Evolutionary conservation across 441 rosid species (phyloP), one percentile per base, ranked within the genome.

Genomic region (Populus hybrid): DNA sequence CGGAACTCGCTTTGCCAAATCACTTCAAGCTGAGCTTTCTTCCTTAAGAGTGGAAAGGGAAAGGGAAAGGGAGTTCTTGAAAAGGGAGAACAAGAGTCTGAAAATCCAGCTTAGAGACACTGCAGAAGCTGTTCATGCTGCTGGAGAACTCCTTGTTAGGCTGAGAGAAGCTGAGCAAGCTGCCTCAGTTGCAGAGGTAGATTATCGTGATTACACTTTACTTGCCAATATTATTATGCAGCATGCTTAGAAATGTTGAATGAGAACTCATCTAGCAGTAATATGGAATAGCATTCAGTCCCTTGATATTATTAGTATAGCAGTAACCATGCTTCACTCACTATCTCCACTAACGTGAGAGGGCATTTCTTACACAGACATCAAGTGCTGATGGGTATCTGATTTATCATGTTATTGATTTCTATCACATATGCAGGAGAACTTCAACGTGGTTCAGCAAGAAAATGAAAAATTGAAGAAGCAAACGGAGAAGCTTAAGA

Each of bases 111-210:
- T 93, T 29, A 86, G 96, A 70, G 92, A 95, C 87, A 95, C 97
- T 42, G 99, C 98, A 56, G 98, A 95, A 83, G 99, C 98, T 68
- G 99, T 95, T 79, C 99, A 93, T 82, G 93, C 97, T 69, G 97
- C 99, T n/a, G 98, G 99, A 80, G 99, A 95, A 82, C 91, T 95
- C 36, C 98, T 95, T 65, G 97, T 91, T 28, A 80, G 97, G 83
- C 89, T 95, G 45, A 88, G 90, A 86, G 99, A 92, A 88, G 94
- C 97, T 18, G 97, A 94, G 79, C 94, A 92, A 77, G 87, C 93
- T 8, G 90, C 97, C 72, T 82, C 92, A 71, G 82, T 77, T 73
- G 91, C 97, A 59, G 93, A 90, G 98, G 99, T 94, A 89, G 31
- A 66, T 23, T 23, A 65, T 18, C 7, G 7, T 29, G 18, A 66